A percentile compares a stretch with the other conserved stretches of the same genome.
These are phyloP conservation scores for Aureobasidium pullulans DNA, from an alignment of 2,329 filamentous ascomycete genomes.

Conservation along the genomic window DNA sequence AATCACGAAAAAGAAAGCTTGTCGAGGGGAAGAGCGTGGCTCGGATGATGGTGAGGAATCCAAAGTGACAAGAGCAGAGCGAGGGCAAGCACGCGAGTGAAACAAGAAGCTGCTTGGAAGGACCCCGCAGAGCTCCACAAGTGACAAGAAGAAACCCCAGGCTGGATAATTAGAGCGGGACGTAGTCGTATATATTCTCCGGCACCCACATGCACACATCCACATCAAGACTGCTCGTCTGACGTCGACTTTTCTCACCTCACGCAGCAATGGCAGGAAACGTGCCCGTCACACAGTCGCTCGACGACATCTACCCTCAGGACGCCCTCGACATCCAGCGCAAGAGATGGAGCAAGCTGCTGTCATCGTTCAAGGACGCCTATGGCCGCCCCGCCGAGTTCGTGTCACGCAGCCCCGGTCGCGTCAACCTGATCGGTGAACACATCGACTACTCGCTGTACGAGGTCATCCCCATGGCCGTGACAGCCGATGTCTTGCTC, in stretches of 20 bases:
- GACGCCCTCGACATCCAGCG: slow-evolving; percentile 62
- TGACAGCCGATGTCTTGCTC: slow-evolving; percentile 82
- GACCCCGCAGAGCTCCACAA: slow-evolving; percentile 3
- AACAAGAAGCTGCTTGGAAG: background rate
- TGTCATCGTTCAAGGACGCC: slow-evolving; percentile 60
- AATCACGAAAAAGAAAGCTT: no score
- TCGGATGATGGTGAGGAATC: slow-evolving; percentile 62
- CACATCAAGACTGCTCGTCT: background rate
- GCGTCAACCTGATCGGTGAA: slow-evolving; percentile 98
- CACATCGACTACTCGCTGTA: slow-evolving; percentile 99
- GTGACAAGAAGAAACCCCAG: background rate
- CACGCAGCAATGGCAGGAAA: slow-evolving; percentile 21
- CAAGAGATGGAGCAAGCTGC: slow-evolving; percentile 66
- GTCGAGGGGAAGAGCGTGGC: no score
- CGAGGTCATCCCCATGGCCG: slow-evolving; percentile 90
- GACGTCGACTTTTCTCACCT: background rate
- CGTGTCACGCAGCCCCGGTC: slow-evolving; percentile 80
- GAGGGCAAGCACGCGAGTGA: slow-evolving; percentile 59
- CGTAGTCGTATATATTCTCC: slow-evolving; percentile 1
- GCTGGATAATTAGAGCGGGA: slow-evolving; percentile 6
- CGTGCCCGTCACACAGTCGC: slow-evolving; percentile 67
- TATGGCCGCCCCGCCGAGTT: slow-evolving; percentile 71
- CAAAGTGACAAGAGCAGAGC: slow-evolving; percentile 39
- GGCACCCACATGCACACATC: background rate
- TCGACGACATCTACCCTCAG: slow-evolving; percentile 76